Base-by-base conservation (phyloP, 164 flowering plant genomes). In the Chloranthus sessilifolius region DNA sequence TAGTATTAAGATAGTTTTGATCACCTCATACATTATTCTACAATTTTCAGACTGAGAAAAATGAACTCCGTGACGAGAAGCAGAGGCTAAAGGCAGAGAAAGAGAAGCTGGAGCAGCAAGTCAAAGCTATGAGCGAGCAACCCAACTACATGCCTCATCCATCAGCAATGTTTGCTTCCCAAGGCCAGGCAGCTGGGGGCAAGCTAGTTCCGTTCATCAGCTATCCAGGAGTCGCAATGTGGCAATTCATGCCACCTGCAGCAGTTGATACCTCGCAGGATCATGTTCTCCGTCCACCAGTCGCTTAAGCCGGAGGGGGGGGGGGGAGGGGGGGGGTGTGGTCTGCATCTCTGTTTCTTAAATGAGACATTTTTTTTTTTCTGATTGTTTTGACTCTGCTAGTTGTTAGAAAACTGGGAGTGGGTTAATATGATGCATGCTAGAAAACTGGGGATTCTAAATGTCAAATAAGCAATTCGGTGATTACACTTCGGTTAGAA, bases 211-310 rank as follows among this genome's bases (percentile, higher is more conserved):
- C 91, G 0, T 69, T 82, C 68, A 67, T 86, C 22, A 63, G 95
- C 15, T 89, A 82, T 70, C 95, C 95, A 0, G 88, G 90, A 27
- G 86, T 90, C 25, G 88, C 91, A 15, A 90, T 90, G 95, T 90
- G 95, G 95, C 97, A 86, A 53, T 87, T 87, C 74, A 73, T 90
- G 95, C 97, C 97, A 2, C 89, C 95, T 34, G 88, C 95, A n/a
- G 63, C 87, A 0, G 85, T 87, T 37, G 97, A 90, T 56, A 84
- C 95, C 40, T 87, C 98, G 0, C 89, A 85, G 74, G 98, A 90
- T 62, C 98, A 85, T 61, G 82, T 78, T 14, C 91, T 85, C 25
- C 96, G 82, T 19, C 95, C 98, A 0, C 98, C 98, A 4, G 98
- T 85, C 56, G 98, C 98, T 39, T 90, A 73, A 74, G 47, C 19